Conservation (phyloP, 495 filamentous ascomycete genomes). For the Tirmania nivea region DNA sequence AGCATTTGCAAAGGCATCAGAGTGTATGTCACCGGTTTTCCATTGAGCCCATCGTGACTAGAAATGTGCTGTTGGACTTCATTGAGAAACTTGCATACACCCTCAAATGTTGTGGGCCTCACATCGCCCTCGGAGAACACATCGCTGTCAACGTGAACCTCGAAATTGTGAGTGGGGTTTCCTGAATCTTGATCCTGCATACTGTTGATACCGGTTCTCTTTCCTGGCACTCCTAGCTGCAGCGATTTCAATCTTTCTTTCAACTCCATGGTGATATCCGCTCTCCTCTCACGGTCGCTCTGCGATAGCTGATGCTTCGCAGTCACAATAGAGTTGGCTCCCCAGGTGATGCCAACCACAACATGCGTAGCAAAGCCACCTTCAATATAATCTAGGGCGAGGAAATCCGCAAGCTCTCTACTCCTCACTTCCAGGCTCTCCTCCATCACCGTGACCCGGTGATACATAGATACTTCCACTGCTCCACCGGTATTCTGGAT, state of each 20-base stretch:
- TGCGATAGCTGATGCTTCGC: not conserved
- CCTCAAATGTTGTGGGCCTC: not conserved
- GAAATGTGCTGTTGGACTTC: not conserved
- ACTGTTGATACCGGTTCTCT: too few species aligned
- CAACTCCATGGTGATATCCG: not conserved
- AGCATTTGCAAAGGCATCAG: slow-evolving; percentile 15
- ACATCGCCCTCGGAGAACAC: not conserved
- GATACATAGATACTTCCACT: slow-evolving; percentile 6
- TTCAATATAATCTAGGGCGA: not conserved
- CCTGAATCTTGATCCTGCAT: not conserved
- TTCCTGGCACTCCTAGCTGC: not conserved
- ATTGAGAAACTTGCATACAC: not conserved
- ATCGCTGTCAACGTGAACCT: not conserved
- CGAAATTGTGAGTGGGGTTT: not conserved
- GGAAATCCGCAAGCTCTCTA: not conserved
- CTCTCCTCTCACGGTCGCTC: too few species aligned
- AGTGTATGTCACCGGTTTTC: slow-evolving; percentile 14
- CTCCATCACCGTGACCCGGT: slow-evolving; percentile 4
- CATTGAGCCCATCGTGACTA: slow-evolving; percentile 10
- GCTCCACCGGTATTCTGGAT: not conserved
- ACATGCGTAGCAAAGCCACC: slow-evolving; percentile 13
- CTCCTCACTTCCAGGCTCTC: slow-evolving; percentile 9
- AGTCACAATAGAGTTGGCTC: slow-evolving; percentile 8
- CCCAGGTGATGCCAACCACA: slow-evolving; percentile 15
- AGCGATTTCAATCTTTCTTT: not conserved